phyloP scores from a whole-genome alignment of 176 grass and related monocot genomes.

The Raddia distichophylla region DNA sequence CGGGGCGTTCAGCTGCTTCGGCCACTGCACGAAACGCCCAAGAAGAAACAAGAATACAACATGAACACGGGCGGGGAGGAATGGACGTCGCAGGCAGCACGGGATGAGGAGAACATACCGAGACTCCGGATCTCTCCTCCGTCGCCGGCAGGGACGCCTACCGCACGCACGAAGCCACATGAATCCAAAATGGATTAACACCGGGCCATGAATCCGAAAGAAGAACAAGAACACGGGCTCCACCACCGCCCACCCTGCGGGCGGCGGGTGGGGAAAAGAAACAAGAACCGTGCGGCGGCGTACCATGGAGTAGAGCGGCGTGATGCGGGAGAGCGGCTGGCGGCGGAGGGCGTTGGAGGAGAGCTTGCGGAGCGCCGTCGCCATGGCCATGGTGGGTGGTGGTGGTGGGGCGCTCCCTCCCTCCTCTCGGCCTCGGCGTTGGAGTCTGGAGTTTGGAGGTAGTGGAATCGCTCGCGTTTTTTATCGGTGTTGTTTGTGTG shows the following conservation, averaged over 20 bases:
- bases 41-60: not conserved
- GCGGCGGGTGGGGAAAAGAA: not conserved
- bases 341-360: conserved; percentile 48
- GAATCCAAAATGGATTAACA: conserved; percentile 22
- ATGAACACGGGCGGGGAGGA: not conserved
- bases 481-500: conserved; percentile 7
- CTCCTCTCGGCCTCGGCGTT: conserved; percentile 19
- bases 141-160: conserved; percentile 66
- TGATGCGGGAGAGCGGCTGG: conserved; percentile 58
- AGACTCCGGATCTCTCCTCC: conserved; percentile 69
- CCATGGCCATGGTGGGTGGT: conserved; percentile 70
- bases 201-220: not conserved
- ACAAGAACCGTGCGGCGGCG: conserved; percentile 2
- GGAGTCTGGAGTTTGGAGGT: conserved; percentile 41
- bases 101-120: conserved; percentile 40
- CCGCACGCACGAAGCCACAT: conserved; percentile 18
- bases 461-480: conserved; percentile 33
- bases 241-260: not conserved
- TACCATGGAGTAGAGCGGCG: conserved; percentile 65
- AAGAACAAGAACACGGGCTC: not conserved
- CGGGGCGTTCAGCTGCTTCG: conserved; percentile 84
- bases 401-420: conserved; percentile 9
- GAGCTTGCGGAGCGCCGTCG: conserved; percentile 73
- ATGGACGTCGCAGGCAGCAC: not conserved
- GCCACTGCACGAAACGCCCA: conserved; percentile 61